Evolutionary conservation across 2,329 filamentous ascomycete genomes (phyloP).

Genomic region (Onygenales sp.): DNA sequence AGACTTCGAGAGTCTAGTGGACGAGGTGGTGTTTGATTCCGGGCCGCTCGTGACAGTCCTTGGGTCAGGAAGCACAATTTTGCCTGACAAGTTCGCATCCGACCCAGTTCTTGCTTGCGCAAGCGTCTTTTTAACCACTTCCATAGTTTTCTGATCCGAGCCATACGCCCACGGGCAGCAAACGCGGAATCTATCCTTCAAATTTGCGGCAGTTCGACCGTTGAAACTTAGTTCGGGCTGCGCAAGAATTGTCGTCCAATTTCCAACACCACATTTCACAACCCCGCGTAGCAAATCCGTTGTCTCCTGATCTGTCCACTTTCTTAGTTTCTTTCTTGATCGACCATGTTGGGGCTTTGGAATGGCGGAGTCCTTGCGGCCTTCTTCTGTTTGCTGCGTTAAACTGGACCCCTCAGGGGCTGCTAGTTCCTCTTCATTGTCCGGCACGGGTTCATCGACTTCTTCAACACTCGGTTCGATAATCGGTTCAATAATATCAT

Average conservation of each 20-base stretch:
- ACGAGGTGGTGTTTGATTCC: slow-evolving; percentile 1
- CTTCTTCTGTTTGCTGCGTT: neutral
- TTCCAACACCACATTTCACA: slow-evolving; percentile 52
- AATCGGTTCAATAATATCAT: slow-evolving; percentile 25
- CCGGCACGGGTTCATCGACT: neutral
- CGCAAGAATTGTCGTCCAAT: slow-evolving; percentile 54
- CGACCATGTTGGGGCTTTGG: slow-evolving; percentile 24
- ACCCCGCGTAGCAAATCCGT: slow-evolving; percentile 49
- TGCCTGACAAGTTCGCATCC: slow-evolving; percentile 2
- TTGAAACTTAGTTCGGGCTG: slow-evolving; percentile 49
- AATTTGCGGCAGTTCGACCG: slow-evolving; percentile 49
- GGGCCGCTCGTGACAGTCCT: slow-evolving; percentile 11
- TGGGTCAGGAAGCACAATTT: slow-evolving; percentile 15
- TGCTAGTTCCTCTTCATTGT: neutral
- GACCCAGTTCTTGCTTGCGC: slow-evolving; percentile 6
- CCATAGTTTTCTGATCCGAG: slow-evolving; percentile 28
- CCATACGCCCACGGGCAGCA: slow-evolving; percentile 43
- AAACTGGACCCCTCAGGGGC: neutral
- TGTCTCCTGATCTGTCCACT: slow-evolving; percentile 56
- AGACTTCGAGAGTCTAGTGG: neutral
- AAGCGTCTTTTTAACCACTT: slow-evolving; percentile 21
- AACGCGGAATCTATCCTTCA: slow-evolving; percentile 53
- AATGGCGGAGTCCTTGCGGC: slow-evolving; percentile 11
- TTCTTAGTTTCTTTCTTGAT: slow-evolving; percentile 40
- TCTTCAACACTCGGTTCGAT: slow-evolving; percentile 15